Percentiles rank a stretch among this genome's conserved stretches.
phyloP scores from a whole-genome alignment of 2,329 filamentous ascomycete species.

The Curvularia spicifera region DNA sequence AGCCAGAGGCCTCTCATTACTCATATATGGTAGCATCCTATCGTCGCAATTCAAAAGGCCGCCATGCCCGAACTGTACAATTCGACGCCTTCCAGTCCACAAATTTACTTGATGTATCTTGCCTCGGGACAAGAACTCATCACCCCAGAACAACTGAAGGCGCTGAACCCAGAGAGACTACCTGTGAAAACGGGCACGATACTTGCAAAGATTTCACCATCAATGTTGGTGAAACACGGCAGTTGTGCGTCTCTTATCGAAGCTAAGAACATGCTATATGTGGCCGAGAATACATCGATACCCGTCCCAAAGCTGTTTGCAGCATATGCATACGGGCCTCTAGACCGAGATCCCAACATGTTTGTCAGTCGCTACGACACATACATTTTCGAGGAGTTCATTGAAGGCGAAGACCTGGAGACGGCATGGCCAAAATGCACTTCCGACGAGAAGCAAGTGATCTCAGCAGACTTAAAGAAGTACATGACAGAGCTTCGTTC shows the following conservation, averaged over 20 bases:
- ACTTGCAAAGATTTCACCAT: conserved; percentile 21
- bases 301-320: conserved; percentile 26
- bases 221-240: conserved; percentile 25
- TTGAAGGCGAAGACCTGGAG: conserved; percentile 24
- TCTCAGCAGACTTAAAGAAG: conserved; percentile 23
- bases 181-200: conserved; percentile 4
- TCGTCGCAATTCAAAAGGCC: conserved; percentile 19
- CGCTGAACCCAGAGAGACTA: conserved; percentile 16
- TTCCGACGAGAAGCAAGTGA: conserved; percentile 24
- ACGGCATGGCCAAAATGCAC: conserved; percentile 22
- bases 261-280: conserved; percentile 24
- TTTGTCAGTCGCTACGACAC: conserved; percentile 23
- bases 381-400: conserved; percentile 27
- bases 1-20: neutral
- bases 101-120: conserved; percentile 24
- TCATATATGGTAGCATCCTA: conserved; percentile 18
- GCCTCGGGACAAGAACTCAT: conserved; percentile 25
- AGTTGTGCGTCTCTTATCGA: conserved; percentile 29
- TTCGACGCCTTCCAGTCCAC: conserved; percentile 23
- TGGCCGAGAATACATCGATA: conserved; percentile 27
- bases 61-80: conserved; percentile 28
- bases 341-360: conserved; percentile 20
- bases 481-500: conserved; percentile 26
- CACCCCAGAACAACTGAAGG: conserved; percentile 22
- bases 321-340: conserved; percentile 26